Percentiles rank a stretch among this genome's conserved stretches.
Conservation (phyloP, 2,329 filamentous ascomycete species). For the Venturia aucupariae region DNA sequence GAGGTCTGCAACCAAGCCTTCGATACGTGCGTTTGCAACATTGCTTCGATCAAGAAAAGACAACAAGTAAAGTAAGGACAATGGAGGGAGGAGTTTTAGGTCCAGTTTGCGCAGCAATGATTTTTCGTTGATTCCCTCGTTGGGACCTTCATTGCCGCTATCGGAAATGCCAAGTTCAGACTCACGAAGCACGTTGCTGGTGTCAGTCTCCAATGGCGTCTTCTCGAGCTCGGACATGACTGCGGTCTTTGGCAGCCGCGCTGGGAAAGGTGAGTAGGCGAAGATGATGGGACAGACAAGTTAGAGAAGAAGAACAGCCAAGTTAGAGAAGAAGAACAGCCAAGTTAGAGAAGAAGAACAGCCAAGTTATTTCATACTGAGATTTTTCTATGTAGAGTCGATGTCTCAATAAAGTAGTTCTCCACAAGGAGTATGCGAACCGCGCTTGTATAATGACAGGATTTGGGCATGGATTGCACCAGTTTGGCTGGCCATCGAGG, state of each 20-base stretch:
- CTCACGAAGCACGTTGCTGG: background rate
- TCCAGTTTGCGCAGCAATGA: slow-evolving; percentile 10
- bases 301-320: background rate
- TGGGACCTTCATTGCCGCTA: background rate
- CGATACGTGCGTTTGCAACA: slow-evolving; percentile 12
- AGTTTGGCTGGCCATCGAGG: background rate
- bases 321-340: background rate
- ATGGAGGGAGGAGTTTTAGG: slow-evolving; percentile 7
- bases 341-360: background rate
- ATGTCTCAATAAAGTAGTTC: background rate
- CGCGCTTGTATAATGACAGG: background rate
- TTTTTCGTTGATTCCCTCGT: slow-evolving; percentile 11
- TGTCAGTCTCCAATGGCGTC: background rate
- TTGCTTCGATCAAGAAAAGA: slow-evolving; percentile 13
- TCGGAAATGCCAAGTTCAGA: background rate
- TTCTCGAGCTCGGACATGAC: background rate
- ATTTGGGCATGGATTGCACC: slow-evolving; percentile 2
- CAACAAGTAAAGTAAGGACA: slow-evolving; percentile 10
- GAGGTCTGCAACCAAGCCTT: slow-evolving; percentile 9
- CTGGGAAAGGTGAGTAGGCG: too few relatives aligned
- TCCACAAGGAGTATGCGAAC: background rate
- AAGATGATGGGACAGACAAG: background rate
- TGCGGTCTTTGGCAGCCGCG: background rate
- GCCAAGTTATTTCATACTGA: too few relatives aligned
- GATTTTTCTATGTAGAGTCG: background rate